Base-by-base conservation (phyloP, 495 filamentous ascomycete genomes). In the Recurvomyces mirabilis region DNA sequence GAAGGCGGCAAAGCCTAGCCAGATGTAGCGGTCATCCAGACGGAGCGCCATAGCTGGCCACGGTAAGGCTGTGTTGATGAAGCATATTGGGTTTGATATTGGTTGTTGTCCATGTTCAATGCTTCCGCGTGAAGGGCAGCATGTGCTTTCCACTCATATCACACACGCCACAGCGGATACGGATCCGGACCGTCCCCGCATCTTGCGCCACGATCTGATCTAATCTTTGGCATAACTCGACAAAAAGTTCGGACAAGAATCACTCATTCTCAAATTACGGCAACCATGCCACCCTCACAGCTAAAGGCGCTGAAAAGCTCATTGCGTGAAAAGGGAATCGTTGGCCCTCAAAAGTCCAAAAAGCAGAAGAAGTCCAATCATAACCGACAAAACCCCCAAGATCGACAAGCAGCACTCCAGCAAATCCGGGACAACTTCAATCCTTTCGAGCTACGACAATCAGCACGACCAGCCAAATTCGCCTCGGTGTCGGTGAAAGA, bases 271-370 rank as follows among this genome's bases (percentile, higher is more conserved):
- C n/a, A n/a, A n/a, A n/a, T n/a, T n/a, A n/a, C n/a, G n/a, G n/a
- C n/a, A n/a, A n/a, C n/a, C n/a, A 98, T 98, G 91, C 74, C 89
- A 42, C 84, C 88, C 48, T 98, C 91, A 6, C 91, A 98, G 65
- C 72, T 98, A 14, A 96, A 96, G 64, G 86, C 87, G 65, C 74
- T 98, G 13, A 98, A 94, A 65, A 70, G 81, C 45, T 94, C 87
- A 5, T 72, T 98, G 11, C 73, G 76, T 46, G 83, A 93, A 22
- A 84, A 87, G 45, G 89, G 91, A 18, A 78, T 96, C 23, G 78
- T 86, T 35, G 84, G 86, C 2, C 86, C 83, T 4, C 87, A 88
- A 57, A 75, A 93, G 56, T 91, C 86, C 15, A 94, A 94, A 58
- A 94, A 93, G 63, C 76, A 94, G 55, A 84, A 80, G 58, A 82